Percentiles rank a stretch among this genome's conserved stretches.
Conservation (phyloP, 1,139 yeast species). For the Debaryomyces fabryi region DNA sequence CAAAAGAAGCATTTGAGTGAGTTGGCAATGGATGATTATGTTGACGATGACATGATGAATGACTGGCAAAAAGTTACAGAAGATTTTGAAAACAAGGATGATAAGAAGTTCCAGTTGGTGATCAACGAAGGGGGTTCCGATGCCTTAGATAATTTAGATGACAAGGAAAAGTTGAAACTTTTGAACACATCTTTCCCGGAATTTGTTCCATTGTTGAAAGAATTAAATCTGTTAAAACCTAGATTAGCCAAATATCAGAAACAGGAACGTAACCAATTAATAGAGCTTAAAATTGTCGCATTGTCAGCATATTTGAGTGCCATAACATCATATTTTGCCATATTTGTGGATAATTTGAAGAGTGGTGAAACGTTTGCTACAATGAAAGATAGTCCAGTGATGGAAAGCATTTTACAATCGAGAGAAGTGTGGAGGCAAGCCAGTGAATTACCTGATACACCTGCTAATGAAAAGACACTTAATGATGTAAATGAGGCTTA, state of each 20-base stretch:
- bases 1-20: constrained; percentile 86
- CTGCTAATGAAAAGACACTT: constrained; percentile 9
- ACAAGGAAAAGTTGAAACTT: constrained; percentile 47
- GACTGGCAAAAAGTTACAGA: constrained; percentile 60
- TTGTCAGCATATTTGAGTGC: constrained; percentile 77
- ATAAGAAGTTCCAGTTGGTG: constrained; percentile 20
- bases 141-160: constrained; percentile 39
- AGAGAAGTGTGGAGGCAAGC: constrained; percentile 93
- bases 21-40: constrained; percentile 77
- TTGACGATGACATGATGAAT: constrained; percentile 79
- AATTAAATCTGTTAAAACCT: constrained; percentile 53
- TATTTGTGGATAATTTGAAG: constrained; percentile 59
- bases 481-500: constrained; percentile 13
- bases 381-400: constrained; percentile 85
- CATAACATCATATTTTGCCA: constrained; percentile 72
- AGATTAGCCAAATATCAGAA: constrained; percentile 37
- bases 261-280: constrained; percentile 33
- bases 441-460: constrained; percentile 42
- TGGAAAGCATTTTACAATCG: constrained; percentile 80
- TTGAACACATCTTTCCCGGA: constrained; percentile 77
- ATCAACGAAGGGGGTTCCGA: constrained; percentile 33
- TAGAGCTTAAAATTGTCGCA: constrained; percentile 62
- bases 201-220: constrained; percentile 74
- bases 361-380: constrained; percentile 57
- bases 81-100: constrained; percentile 33